Percentiles rank a stretch among this genome's conserved stretches.
phyloP scores from a whole-genome alignment of 2,329 filamentous ascomycete genomes.

The Zasmidium cellare region DNA sequence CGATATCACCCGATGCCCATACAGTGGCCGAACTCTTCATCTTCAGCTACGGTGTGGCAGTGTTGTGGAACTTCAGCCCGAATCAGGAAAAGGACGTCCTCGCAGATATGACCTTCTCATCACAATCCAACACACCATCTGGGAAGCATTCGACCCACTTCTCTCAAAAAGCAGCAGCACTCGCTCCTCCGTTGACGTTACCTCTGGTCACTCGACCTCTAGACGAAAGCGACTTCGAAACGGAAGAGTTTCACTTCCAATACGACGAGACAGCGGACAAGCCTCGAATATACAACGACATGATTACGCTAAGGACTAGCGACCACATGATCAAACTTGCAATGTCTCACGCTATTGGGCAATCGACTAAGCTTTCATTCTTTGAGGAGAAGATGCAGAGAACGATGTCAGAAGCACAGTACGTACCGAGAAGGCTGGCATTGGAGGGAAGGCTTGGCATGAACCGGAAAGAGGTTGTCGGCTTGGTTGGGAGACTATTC shows the following conservation, averaged over 20 bases:
- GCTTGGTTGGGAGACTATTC: constrained; percentile 85
- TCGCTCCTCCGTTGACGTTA: constrained; percentile 45
- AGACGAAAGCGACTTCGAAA: constrained; percentile 90
- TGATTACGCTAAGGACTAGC: constrained; percentile 92
- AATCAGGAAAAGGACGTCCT: constrained; percentile 95
- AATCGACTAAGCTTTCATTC: constrained; percentile 93
- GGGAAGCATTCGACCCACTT: constrained; percentile 18
- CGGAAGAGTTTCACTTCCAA: constrained; percentile 97
- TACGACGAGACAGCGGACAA: constrained; percentile 84
- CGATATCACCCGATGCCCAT: constrained; percentile 69
- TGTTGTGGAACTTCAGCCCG: constrained; percentile 99
- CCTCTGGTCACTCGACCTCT: constrained; percentile 77
- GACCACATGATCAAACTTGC: constrained; percentile 99
- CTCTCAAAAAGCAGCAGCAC: constrained; percentile 28
- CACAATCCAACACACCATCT: constrained; percentile 22
- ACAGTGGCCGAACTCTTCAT: constrained; percentile 94
- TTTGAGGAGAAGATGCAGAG: constrained; percentile 96
- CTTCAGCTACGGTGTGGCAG: constrained; percentile 94
- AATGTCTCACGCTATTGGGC: constrained; percentile 95
- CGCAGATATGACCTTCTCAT: constrained; percentile 86
- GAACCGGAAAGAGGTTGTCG: constrained; percentile 87
- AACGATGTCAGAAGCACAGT: constrained; percentile 90
- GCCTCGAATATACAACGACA: constrained; percentile 95
- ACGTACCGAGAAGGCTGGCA: constrained; percentile 85
- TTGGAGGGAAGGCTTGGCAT: constrained; percentile 88